These are phyloP conservation scores for Syzygium jambos DNA, from an alignment of 345 rosid species.

Conservation along the genomic window DNA sequence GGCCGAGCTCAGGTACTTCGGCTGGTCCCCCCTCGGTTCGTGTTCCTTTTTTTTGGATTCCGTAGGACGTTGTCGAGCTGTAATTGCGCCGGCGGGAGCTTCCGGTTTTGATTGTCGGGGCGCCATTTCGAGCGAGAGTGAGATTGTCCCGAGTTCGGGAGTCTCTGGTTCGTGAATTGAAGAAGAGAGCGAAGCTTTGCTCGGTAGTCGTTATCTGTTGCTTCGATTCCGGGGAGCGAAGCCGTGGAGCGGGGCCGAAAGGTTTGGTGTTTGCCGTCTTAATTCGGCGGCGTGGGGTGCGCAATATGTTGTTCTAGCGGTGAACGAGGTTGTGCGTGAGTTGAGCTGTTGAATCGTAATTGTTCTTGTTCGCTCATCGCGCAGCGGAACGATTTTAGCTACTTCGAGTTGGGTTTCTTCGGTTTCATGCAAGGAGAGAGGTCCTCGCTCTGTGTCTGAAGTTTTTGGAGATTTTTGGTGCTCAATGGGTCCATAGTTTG, in stretches of 20 bases:
- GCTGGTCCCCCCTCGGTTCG: background rate
- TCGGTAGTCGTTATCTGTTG: background rate
- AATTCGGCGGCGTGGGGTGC: background rate
- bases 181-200: background rate
- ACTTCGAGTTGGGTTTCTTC: background rate
- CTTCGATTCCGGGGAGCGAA: background rate
- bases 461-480: background rate
- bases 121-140: background rate
- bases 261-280: background rate
- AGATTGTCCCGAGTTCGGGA: background rate
- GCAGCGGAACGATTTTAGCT: background rate
- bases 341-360: background rate
- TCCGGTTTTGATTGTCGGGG: background rate
- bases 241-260: background rate
- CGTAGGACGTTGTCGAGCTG: background rate
- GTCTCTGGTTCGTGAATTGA: background rate
- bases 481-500: background rate
- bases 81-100: background rate
- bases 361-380: background rate
- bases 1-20: background rate
- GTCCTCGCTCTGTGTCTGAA: background rate
- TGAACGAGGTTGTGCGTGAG: background rate
- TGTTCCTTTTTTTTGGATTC: background rate
- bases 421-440: background rate
- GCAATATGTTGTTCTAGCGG: background rate